Percentiles rank a stretch among this genome's conserved stretches.
Evolutionary conservation across 495 filamentous ascomycete species (phyloP).

Genomic region (Trichoderma parareesei): DNA sequence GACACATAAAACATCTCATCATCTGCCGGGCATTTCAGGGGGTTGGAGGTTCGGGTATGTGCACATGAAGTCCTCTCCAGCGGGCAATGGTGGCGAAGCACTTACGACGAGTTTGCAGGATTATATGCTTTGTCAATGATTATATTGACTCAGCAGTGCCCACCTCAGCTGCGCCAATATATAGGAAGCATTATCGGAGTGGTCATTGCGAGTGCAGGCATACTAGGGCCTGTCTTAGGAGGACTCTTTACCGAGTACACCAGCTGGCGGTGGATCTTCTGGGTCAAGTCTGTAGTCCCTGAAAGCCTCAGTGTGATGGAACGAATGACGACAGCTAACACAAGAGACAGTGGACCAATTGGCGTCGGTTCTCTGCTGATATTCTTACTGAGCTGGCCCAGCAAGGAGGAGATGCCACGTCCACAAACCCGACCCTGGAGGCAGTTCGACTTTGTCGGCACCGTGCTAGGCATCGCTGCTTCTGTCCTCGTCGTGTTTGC

Average conservation of each 20-base stretch:
- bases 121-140: conserved; percentile 45
- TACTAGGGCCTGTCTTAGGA: conserved; percentile 54
- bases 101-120: conserved; percentile 18
- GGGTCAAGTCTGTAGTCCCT: conserved; percentile 46
- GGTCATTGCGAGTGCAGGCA: conserved; percentile 25
- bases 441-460: conserved; percentile 48
- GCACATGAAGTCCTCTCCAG: too few species aligned
- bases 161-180: conserved; percentile 25
- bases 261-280: conserved; percentile 63
- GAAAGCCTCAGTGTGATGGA: neutral
- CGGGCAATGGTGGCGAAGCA: neutral
- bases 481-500: conserved; percentile 51
- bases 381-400: conserved; percentile 40
- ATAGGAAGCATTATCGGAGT: conserved; percentile 27
- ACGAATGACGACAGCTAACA: neutral
- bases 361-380: conserved; percentile 40
- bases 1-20: conserved; percentile 39
- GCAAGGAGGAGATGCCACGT: conserved; percentile 24
- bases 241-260: conserved; percentile 52
- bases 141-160: conserved; percentile 43
- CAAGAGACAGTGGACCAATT: conserved; percentile 31
- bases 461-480: conserved; percentile 44
- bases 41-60: conserved; percentile 35
- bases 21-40: conserved; percentile 37
- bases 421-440: conserved; percentile 30